Evolutionary conservation across 169 alveolate genomes (phyloP).

Genomic region (Perkinsus chesapeaki): DNA sequence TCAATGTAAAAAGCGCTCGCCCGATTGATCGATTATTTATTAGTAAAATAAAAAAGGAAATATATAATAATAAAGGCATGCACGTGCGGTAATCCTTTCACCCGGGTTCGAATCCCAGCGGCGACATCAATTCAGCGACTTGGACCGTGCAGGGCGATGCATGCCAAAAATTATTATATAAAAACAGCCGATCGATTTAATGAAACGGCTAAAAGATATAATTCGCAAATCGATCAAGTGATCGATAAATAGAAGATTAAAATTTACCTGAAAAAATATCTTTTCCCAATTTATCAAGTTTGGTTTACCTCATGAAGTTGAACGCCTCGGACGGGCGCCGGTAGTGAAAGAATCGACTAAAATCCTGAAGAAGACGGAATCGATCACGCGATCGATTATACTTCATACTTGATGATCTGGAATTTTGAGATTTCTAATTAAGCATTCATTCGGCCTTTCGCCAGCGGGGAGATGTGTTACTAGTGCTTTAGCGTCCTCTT

Average conservation of each 20-base stretch:
- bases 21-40: not conserved
- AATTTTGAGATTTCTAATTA: too few species aligned
- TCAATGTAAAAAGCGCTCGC: not conserved
- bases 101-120: not conserved
- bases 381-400: too few species aligned
- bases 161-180: not conserved
- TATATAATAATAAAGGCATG: too few species aligned
- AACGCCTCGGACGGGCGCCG: not conserved
- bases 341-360: not conserved
- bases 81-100: not conserved
- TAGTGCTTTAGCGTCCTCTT: too few species aligned
- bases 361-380: not conserved
- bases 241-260: not conserved
- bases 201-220: not conserved
- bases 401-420: too few species aligned
- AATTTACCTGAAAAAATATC: not conserved
- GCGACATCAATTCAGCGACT: not conserved
- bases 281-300: not conserved
- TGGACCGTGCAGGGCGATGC: not conserved
- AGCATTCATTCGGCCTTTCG: too few species aligned
- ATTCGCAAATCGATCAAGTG: not conserved
- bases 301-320: not conserved
- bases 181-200: not conserved
- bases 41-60: not conserved
- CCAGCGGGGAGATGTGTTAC: too few species aligned